Evolutionary conservation across 495 filamentous ascomycete species (phyloP).

Genomic region (Clohesyomyces aquaticus): DNA sequence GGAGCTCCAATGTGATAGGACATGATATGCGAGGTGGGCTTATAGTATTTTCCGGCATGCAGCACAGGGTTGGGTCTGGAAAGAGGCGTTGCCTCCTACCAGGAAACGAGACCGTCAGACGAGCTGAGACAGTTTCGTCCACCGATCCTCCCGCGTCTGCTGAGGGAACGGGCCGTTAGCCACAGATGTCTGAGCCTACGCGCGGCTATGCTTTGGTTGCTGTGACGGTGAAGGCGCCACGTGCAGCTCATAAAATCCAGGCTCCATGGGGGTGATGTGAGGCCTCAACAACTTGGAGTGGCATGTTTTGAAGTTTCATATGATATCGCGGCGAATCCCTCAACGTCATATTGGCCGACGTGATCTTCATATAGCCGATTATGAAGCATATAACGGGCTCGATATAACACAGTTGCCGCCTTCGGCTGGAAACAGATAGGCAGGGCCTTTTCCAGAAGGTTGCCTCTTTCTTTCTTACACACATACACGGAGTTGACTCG

Average conservation of each 20-base stretch:
- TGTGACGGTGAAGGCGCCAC: not conserved
- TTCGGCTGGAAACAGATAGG: slow-evolving; percentile 2
- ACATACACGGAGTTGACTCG: slow-evolving; percentile 22
- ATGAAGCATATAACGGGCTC: slow-evolving; percentile 24
- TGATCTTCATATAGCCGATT: slow-evolving; percentile 38
- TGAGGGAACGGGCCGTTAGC: slow-evolving; percentile 37
- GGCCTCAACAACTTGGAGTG: slow-evolving; percentile 9
- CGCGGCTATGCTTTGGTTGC: slow-evolving; percentile 15
- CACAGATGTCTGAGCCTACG: slow-evolving; percentile 9
- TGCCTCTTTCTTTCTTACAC: not conserved
- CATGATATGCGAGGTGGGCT: slow-evolving; percentile 29
- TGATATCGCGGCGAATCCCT: slow-evolving; percentile 21
- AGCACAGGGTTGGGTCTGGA: slow-evolving; percentile 22
- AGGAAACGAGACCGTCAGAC: slow-evolving; percentile 35
- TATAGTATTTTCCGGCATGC: slow-evolving; percentile 32
- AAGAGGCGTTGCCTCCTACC: slow-evolving; percentile 23
- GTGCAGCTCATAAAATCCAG: not conserved
- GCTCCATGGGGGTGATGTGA: slow-evolving; percentile 1
- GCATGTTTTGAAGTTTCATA: slow-evolving; percentile 32
- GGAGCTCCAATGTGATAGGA: slow-evolving; percentile 29
- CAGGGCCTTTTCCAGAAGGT: slow-evolving; percentile 18
- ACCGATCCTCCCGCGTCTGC: slow-evolving; percentile 34
- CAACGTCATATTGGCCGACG: slow-evolving; percentile 9
- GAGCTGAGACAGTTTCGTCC: slow-evolving; percentile 22
- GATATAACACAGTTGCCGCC: slow-evolving; percentile 32